phyloP scores from a whole-genome alignment of 495 filamentous ascomycete genomes.

The Talaromyces borbonicus region DNA sequence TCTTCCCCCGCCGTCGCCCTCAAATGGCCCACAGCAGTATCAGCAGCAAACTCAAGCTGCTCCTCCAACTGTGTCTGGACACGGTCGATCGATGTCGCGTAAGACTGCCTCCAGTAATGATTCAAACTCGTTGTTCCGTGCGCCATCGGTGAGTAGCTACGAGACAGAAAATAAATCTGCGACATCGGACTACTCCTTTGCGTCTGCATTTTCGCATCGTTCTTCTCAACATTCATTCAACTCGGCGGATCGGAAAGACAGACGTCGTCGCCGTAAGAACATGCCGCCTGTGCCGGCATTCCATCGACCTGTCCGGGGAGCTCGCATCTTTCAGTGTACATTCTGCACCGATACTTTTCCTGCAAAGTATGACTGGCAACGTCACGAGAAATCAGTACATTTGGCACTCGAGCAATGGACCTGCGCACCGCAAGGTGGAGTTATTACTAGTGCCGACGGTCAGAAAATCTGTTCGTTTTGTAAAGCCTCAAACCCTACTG shows the following conservation, averaged over 20 bases:
- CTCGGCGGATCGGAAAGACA: conserved; percentile 58
- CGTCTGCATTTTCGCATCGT: conserved; percentile 61
- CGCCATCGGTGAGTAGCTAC: conserved; percentile 61
- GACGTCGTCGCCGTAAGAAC: conserved; percentile 57
- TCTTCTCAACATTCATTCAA: conserved; percentile 55
- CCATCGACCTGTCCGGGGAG: conserved; percentile 28
- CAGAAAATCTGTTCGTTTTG: conserved; percentile 61
- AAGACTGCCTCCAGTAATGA: conserved; percentile 51
- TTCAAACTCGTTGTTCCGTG: conserved; percentile 58
- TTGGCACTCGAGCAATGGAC: conserved; percentile 78
- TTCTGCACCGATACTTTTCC: conserved; percentile 85
- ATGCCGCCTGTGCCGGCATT: conserved; percentile 35
- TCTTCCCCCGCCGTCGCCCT: conserved; percentile 34
- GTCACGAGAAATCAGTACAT: conserved; percentile 82
- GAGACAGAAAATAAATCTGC: conserved; percentile 58
- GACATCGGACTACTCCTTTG: conserved; percentile 52
- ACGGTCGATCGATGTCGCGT: conserved; percentile 38
- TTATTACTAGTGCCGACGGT: conserved; percentile 26
- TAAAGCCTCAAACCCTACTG: conserved; percentile 51
- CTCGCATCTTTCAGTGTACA: conserved; percentile 70
- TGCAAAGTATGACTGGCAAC: conserved; percentile 86
- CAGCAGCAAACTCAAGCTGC: conserved; percentile 10
- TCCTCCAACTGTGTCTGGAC: conserved; percentile 16
- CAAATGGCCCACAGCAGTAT: conserved; percentile 14
- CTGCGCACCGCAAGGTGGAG: conserved; percentile 54